Evolutionary conservation across 768 basidiomycete genomes (phyloP).

Genomic region (Mycena olivaceomarginata): DNA sequence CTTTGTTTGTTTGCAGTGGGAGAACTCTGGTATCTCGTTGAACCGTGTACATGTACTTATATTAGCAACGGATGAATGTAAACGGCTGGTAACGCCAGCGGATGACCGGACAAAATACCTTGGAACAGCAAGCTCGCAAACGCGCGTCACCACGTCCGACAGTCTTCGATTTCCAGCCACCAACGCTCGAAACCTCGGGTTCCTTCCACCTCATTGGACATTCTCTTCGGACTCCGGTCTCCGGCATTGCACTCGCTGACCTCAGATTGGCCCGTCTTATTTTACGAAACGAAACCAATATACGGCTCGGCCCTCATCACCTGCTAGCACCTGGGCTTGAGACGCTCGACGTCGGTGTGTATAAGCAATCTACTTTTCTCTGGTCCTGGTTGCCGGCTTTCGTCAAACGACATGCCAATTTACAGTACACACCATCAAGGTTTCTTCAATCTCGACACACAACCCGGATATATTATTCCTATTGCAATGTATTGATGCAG

Average conservation of each 20-base stretch:
- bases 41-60: slow-evolving; percentile 41
- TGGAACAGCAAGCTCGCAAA: background rate
- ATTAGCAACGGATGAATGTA: slow-evolving; percentile 27
- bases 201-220: background rate
- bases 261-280: slow-evolving; percentile 7
- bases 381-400: slow-evolving; percentile 23
- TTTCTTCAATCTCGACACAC: background rate
- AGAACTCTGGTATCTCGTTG: slow-evolving; percentile 75
- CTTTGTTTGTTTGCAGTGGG: slow-evolving; percentile 61
- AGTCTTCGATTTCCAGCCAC: too few species aligned
- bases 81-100: background rate
- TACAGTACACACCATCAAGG: background rate
- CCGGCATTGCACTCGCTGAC: slow-evolving; percentile 9
- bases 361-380: background rate
- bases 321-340: slow-evolving; percentile 15
- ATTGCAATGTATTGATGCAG: background rate
- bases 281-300: background rate
- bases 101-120: background rate
- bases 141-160: too few species aligned
- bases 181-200: background rate
- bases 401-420: background rate
- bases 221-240: background rate
- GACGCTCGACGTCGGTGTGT: background rate
- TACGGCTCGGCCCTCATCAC: background rate
- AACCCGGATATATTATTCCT: slow-evolving; percentile 19